Conservation (phyloP, 805 yeast species). For the Ogataea methylovora region DNA sequence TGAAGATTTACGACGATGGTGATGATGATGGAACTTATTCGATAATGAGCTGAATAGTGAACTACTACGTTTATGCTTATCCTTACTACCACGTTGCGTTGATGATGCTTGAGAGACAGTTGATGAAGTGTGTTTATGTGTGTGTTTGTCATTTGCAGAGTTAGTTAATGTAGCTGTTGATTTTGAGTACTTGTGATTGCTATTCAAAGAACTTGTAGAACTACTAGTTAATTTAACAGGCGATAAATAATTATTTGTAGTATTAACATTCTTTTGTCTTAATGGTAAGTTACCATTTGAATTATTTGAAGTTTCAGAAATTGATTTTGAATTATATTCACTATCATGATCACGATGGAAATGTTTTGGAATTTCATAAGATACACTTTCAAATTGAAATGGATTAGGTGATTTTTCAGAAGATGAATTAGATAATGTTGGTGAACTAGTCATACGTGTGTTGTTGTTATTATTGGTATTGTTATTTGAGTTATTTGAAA, state of each 20-base stretch:
- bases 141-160: too few relatives aligned
- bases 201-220: too few relatives aligned
- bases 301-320: constrained; percentile 2
- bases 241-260: too few relatives aligned
- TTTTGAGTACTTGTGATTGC: neutral
- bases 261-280: too few relatives aligned
- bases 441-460: neutral
- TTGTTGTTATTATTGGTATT: constrained; percentile 1
- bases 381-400: constrained; percentile 24
- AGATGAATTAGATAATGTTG: too few relatives aligned
- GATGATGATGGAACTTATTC: constrained; percentile 9
- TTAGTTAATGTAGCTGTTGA: neutral
- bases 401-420: constrained; percentile 7
- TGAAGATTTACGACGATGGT: constrained; percentile 20
- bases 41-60: constrained; percentile 20
- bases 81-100: too few relatives aligned
- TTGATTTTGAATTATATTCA: constrained; percentile 4
- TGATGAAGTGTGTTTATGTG: too few relatives aligned
- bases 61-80: constrained; percentile 14
- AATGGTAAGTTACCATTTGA: too few relatives aligned
- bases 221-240: too few relatives aligned
- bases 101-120: too few relatives aligned
- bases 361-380: constrained; percentile 24
- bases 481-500: constrained; percentile 2
- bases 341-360: constrained; percentile 10